A percentile compares a stretch with the other conserved stretches of the same genome.
Evolutionary conservation across 1,284 basidiomycete species (phyloP).

Genomic region (Leccinum ponderosum): DNA sequence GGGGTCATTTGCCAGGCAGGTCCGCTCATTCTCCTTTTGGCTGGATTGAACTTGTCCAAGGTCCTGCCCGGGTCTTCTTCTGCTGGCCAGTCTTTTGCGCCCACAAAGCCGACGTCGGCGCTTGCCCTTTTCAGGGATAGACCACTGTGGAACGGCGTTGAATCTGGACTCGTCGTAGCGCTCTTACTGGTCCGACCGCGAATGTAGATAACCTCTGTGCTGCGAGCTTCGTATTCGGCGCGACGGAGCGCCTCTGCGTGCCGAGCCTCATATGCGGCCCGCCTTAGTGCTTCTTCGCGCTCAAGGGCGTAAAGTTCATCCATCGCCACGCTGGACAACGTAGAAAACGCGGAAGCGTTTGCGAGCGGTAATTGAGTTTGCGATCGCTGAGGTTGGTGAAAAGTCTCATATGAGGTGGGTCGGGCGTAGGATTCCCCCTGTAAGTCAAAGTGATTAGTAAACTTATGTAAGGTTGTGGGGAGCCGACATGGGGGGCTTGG

Average conservation of each 20-base stretch:
- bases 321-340: conserved; percentile 80
- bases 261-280: conserved; percentile 83
- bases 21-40: conserved; percentile 47
- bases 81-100: conserved; percentile 37
- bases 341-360: conserved; percentile 61
- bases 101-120: conserved; percentile 44
- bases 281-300: conserved; percentile 75
- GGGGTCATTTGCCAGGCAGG: conserved; percentile 53
- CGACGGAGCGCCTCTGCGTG: conserved; percentile 79
- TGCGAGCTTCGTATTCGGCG: conserved; percentile 72
- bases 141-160: conserved; percentile 45
- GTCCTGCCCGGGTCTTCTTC: conserved; percentile 31
- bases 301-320: conserved; percentile 88
- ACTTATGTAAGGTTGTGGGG: conserved; percentile 27
- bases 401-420: conserved; percentile 56
- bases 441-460: conserved; percentile 14
- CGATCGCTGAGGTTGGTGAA: conserved; percentile 43
- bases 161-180: conserved; percentile 69
- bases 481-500: conserved; percentile 16
- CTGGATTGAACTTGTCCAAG: conserved; percentile 24
- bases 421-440: conserved; percentile 69
- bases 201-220: conserved; percentile 54
- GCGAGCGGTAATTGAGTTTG: conserved; percentile 36
- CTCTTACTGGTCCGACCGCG: conserved; percentile 55
- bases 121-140: conserved; percentile 19